phyloP scores from a whole-genome alignment of 2,329 filamentous ascomycete species.

The Claviceps quebecensis region DNA sequence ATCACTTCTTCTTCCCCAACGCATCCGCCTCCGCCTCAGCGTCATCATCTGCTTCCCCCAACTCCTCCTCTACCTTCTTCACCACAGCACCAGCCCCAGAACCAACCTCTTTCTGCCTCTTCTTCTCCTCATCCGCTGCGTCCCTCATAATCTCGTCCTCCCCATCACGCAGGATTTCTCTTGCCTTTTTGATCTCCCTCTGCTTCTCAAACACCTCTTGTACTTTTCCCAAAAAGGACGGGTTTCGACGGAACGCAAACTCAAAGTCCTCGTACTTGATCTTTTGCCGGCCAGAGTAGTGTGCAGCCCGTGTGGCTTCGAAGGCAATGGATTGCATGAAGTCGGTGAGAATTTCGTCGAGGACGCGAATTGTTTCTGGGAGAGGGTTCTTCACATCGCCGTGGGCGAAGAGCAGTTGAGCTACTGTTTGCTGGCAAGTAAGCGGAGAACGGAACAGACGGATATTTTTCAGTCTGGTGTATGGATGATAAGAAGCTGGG shows the following conservation, averaged over 20 bases:
- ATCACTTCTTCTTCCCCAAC: constrained; percentile 24
- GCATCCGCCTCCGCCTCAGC: constrained; percentile 27
- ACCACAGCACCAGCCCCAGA: constrained; percentile 4
- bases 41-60: constrained; percentile 40
- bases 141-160: constrained; percentile 45
- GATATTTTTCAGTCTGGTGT: not conserved
- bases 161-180: constrained; percentile 61
- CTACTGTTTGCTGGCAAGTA: constrained; percentile 33
- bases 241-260: constrained; percentile 78
- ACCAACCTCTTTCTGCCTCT: constrained; percentile 15
- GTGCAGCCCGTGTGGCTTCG: constrained; percentile 71
- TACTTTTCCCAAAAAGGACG: constrained; percentile 74
- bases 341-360: constrained; percentile 93
- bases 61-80: constrained; percentile 30
- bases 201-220: constrained; percentile 83
- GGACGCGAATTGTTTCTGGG: constrained; percentile 67
- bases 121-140: constrained; percentile 30
- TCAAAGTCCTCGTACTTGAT: constrained; percentile 98
- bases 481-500: not conserved
- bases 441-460: not conserved
- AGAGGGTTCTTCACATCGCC: constrained; percentile 69
- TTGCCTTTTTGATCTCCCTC: constrained; percentile 67
- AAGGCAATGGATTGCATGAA: constrained; percentile 92
- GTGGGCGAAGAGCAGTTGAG: constrained; percentile 63
- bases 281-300: constrained; percentile 81